These are phyloP conservation scores for Pseudocercospora fuligena DNA, from an alignment of 2,329 filamentous ascomycete species.

Conservation along the genomic window DNA sequence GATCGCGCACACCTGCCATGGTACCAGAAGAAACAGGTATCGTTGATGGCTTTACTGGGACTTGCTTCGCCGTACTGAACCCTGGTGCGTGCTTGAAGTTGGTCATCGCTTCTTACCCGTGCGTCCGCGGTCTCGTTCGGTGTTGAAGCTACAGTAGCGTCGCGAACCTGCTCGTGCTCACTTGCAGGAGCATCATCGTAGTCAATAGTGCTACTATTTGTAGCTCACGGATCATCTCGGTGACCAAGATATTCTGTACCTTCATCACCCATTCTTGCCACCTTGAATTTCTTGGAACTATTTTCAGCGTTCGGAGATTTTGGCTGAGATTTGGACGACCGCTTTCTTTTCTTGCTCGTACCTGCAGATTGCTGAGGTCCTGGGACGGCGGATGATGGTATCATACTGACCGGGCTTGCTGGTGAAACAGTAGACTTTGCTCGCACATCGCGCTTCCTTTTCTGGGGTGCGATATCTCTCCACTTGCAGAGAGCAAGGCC, in stretches of 20 bases:
- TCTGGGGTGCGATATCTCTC: neutral
- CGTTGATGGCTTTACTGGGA: neutral
- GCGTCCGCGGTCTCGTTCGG: neutral
- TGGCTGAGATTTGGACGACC: neutral
- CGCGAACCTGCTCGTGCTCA: neutral
- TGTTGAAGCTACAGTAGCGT: neutral
- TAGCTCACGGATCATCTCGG: neutral
- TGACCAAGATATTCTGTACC: neutral
- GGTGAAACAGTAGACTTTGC: neutral
- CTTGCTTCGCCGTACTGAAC: neutral
- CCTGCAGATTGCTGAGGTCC: neutral
- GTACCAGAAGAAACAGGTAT: conserved; percentile 33
- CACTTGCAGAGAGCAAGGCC: neutral
- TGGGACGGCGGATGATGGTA: neutral
- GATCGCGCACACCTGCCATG: conserved; percentile 25
- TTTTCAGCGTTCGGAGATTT: neutral
- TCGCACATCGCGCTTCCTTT: conserved; percentile 4
- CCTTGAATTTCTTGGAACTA: neutral
- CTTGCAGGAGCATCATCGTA: neutral
- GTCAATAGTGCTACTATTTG: neutral
- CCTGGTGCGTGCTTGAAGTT: neutral
- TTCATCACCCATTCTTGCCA: neutral
- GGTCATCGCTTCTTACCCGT: neutral
- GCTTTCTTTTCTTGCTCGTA: neutral
- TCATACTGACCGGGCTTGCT: neutral